phyloP scores from a whole-genome alignment of 164 flowering plant species.

The Piper longum region DNA sequence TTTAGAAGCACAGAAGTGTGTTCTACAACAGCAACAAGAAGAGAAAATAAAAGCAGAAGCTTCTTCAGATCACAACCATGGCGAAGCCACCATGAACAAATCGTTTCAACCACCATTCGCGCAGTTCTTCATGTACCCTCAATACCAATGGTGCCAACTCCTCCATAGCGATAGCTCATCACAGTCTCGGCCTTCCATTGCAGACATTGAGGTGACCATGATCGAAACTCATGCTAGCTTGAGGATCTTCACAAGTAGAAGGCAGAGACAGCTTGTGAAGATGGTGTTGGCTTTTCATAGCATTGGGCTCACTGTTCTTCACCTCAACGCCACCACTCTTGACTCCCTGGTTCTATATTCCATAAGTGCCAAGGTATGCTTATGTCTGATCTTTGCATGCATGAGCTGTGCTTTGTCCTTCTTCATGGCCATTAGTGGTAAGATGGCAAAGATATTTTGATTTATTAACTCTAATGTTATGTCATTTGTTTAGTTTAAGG shows the following conservation, averaged over 20 bases:
- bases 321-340: conserved; percentile 69
- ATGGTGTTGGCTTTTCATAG: conserved; percentile 50
- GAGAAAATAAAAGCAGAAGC: neutral
- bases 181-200: conserved; percentile 30
- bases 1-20: conserved; percentile 50
- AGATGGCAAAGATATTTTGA: neutral
- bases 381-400: no score
- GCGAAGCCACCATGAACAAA: neutral
- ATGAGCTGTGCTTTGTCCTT: neutral
- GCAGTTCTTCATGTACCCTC: conserved; percentile 58
- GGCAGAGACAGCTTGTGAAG: conserved; percentile 42
- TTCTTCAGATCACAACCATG: neutral
- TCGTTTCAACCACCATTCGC: conserved; percentile 38
- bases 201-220: conserved; percentile 73
- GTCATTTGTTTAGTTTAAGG: no score
- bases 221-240: conserved; percentile 78
- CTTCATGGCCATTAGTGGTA: neutral
- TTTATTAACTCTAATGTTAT: no score
- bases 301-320: conserved; percentile 54
- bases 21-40: conserved; percentile 6
- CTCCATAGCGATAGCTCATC: conserved; percentile 16
- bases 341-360: conserved; percentile 64
- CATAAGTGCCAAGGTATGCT: conserved; percentile 67
- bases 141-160: conserved; percentile 36
- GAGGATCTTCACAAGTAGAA: conserved; percentile 34